Percentiles rank a stretch among this genome's conserved stretches.
These are phyloP conservation scores for Phlyctochytrium arcticum DNA, from an alignment of 192 early-diverging fungal genomes.

Conservation along the genomic window DNA sequence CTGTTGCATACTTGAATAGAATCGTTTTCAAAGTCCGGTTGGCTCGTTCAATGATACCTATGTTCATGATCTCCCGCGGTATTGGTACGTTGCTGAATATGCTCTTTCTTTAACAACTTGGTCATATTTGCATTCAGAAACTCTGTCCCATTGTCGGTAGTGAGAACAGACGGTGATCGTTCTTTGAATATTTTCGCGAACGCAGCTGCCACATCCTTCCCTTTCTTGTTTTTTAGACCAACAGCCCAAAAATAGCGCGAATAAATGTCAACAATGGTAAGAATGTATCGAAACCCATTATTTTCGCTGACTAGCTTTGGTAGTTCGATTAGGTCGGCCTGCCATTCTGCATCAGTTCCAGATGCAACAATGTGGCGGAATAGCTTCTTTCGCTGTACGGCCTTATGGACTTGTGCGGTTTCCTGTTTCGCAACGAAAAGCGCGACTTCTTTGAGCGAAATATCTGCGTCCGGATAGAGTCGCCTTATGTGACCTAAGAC, in stretches of 20 bases:
- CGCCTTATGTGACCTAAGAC: too few relatives aligned
- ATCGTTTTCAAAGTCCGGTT: slow-evolving; percentile 7
- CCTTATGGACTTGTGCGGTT: too few relatives aligned
- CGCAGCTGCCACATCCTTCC: background rate
- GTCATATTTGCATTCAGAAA: background rate
- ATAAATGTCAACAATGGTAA: background rate
- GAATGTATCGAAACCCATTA: background rate
- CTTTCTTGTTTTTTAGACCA: background rate
- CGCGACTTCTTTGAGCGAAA: too few relatives aligned
- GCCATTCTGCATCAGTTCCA: background rate
- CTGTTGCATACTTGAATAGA: too few relatives aligned
- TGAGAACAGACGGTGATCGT: too few relatives aligned
- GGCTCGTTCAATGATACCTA: slow-evolving; percentile 6
- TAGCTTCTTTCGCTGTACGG: too few relatives aligned
- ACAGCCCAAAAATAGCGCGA: background rate
- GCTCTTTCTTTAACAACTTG: background rate
- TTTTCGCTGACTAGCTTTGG: background rate
- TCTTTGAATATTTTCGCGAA: background rate
- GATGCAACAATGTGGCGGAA: background rate
- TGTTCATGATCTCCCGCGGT: background rate
- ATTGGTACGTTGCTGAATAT: background rate
- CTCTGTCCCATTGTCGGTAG: background rate
- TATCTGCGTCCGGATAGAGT: too few relatives aligned
- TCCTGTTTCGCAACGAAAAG: too few relatives aligned
- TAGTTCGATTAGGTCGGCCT: background rate